These are phyloP conservation scores for Penicillium sp. DNA, from an alignment of 2,329 filamentous ascomycete genomes.

Conservation along the genomic window DNA sequence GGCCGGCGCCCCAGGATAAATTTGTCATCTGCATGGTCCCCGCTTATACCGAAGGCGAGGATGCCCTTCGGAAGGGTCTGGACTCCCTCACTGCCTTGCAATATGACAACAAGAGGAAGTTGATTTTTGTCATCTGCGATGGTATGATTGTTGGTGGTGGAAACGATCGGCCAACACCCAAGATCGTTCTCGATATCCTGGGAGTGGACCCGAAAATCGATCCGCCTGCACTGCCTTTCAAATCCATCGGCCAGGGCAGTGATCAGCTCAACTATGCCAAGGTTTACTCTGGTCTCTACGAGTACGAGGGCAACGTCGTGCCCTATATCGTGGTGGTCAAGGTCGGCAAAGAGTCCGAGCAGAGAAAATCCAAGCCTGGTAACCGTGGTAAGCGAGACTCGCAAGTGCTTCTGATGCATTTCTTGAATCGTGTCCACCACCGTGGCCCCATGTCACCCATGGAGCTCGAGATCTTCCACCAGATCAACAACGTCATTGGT, in stretches of 20 bases:
- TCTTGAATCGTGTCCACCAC: conserved; percentile 96
- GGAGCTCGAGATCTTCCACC: conserved; percentile 96
- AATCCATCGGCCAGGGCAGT: conserved; percentile 79
- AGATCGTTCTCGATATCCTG: conserved; percentile 93
- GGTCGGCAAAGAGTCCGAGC: conserved; percentile 94
- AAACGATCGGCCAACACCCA: conserved; percentile 90
- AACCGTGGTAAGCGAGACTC: conserved; percentile 99
- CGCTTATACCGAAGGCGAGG: conserved; percentile 96
- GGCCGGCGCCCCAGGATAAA: conserved; percentile 88
- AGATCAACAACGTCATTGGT: conserved; percentile 98
- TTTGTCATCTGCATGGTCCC: conserved; percentile 98
- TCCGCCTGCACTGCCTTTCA: conserved; percentile 88
- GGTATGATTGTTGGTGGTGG: conserved; percentile 99
- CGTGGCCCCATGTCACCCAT: conserved; percentile 90
- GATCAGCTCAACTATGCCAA: conserved; percentile 98
- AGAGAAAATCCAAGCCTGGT: conserved; percentile 83
- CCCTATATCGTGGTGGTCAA: conserved; percentile 96
- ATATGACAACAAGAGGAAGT: conserved; percentile 97
- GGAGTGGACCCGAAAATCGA: conserved; percentile 96
- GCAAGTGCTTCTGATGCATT: conserved; percentile 91
- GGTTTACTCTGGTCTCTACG: conserved; percentile 95
- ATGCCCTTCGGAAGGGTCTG: conserved; percentile 84
- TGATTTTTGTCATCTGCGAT: conserved; percentile 87
- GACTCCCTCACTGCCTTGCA: conserved; percentile 91
- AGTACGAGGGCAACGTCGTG: conserved; percentile 95